phyloP scores from a whole-genome alignment of 495 filamentous ascomycete species.

The Neurospora sp. region DNA sequence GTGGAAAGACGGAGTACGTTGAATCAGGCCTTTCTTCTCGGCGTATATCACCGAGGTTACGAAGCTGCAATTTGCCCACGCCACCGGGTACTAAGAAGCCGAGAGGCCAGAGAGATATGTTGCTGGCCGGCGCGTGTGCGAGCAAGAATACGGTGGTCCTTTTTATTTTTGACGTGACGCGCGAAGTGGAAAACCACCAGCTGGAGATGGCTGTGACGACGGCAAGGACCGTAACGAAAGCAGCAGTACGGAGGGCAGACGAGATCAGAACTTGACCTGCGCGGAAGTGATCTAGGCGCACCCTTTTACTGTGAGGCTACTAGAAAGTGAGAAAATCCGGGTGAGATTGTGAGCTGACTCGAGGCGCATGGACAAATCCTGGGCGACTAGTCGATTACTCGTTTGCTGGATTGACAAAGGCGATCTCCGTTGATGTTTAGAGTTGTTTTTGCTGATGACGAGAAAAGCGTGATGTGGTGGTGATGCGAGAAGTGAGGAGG shows the following conservation, averaged over 20 bases:
- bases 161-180: background rate
- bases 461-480: background rate
- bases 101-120: background rate
- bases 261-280: background rate
- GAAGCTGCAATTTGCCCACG: conserved; percentile 8
- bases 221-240: background rate
- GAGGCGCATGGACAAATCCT: background rate
- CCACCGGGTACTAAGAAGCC: background rate
- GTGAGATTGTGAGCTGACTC: background rate
- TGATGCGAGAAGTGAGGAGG: background rate
- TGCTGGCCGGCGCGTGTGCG: background rate
- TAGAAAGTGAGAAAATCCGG: background rate
- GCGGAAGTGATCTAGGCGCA: background rate
- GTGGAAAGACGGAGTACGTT: conserved; percentile 8
- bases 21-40: conserved; percentile 4
- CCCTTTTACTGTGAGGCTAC: background rate
- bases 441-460: background rate
- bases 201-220: background rate
- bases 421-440: background rate
- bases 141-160: background rate
- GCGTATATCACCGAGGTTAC: conserved; percentile 15
- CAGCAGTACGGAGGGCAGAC: background rate
- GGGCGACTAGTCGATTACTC: background rate
- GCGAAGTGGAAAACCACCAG: background rate
- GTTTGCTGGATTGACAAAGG: background rate